Evolutionary conservation across 2,329 filamentous ascomycete species (phyloP).

Genomic region (Coleophoma eucalyptorum): DNA sequence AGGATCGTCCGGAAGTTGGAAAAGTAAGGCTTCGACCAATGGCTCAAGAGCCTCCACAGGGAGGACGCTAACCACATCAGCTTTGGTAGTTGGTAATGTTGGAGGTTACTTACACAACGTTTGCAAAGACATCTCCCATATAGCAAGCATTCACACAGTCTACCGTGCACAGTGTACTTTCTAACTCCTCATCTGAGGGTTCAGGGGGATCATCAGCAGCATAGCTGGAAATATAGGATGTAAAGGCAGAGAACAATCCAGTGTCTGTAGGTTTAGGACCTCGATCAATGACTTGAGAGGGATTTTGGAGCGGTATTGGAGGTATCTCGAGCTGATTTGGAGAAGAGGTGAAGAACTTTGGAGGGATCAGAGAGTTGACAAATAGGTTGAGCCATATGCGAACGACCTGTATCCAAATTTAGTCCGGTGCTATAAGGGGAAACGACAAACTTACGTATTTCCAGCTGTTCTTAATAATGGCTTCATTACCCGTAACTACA

Average conservation of each 20-base stretch:
- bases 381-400: constrained; percentile 95
- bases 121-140: constrained; percentile 76
- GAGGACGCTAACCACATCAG: constrained; percentile 46
- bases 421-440: background rate
- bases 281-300: constrained; percentile 89
- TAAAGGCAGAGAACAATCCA: constrained; percentile 89
- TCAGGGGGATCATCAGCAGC: constrained; percentile 97
- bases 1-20: constrained; percentile 82
- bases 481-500: constrained; percentile 82
- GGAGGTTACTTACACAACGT: constrained; percentile 62
- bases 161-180: constrained; percentile 90
- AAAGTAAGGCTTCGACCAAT: constrained; percentile 70
- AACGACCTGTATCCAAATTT: constrained; percentile 60
- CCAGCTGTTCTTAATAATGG: constrained; percentile 73
- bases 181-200: constrained; percentile 93
- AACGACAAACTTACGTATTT: constrained; percentile 56
- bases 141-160: constrained; percentile 91
- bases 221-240: constrained; percentile 97
- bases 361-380: constrained; percentile 86
- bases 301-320: constrained; percentile 83
- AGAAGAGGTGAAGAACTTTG: constrained; percentile 60
- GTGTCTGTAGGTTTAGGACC: constrained; percentile 73
- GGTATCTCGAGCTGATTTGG: constrained; percentile 67
- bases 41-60: constrained; percentile 54
- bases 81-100: background rate